Evolutionary conservation across 2,329 filamentous ascomycete genomes (phyloP).

Genomic region (Colletotrichum higginsianum): DNA sequence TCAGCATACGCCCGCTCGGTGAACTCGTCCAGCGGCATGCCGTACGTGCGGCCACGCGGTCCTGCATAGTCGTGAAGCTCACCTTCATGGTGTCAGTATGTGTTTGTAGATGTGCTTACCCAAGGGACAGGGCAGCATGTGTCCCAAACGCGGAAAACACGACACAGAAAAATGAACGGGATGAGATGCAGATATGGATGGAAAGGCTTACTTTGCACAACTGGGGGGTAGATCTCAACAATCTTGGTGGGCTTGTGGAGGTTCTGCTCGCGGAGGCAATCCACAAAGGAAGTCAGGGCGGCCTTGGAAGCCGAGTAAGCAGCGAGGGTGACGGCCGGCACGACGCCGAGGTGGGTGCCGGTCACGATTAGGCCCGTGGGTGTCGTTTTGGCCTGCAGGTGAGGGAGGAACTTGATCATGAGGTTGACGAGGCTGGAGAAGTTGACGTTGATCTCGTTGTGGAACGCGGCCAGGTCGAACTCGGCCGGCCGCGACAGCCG

Average conservation of each 20-base stretch:
- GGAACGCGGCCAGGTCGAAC: conserved; percentile 50
- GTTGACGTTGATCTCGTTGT: conserved; percentile 48
- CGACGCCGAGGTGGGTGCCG: conserved; percentile 46
- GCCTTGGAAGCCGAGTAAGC: conserved; percentile 63
- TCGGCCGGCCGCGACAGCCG: conserved; percentile 53
- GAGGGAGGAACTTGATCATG: conserved; percentile 49
- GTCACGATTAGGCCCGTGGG: conserved; percentile 44
- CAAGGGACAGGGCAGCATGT: neutral
- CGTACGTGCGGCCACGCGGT: conserved; percentile 38
- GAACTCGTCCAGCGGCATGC: conserved; percentile 50
- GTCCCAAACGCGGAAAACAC: no score
- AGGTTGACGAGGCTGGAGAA: conserved; percentile 48
- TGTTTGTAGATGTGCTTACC: conserved; percentile 44
- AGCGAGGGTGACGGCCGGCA: conserved; percentile 54
- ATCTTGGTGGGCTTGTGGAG: conserved; percentile 48
- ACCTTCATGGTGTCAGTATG: conserved; percentile 30
- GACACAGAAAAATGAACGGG: no score
- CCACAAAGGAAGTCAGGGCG: conserved; percentile 58
- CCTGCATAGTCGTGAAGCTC: conserved; percentile 46
- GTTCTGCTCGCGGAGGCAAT: conserved; percentile 54
- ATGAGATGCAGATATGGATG: neutral
- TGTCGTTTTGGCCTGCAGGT: conserved; percentile 42
- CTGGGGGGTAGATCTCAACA: conserved; percentile 57
- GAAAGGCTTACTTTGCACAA: conserved; percentile 49
- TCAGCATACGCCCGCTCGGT: conserved; percentile 53